Conservation (phyloP, 2,329 filamentous ascomycete species). For the Pleomassaria siparia region DNA sequence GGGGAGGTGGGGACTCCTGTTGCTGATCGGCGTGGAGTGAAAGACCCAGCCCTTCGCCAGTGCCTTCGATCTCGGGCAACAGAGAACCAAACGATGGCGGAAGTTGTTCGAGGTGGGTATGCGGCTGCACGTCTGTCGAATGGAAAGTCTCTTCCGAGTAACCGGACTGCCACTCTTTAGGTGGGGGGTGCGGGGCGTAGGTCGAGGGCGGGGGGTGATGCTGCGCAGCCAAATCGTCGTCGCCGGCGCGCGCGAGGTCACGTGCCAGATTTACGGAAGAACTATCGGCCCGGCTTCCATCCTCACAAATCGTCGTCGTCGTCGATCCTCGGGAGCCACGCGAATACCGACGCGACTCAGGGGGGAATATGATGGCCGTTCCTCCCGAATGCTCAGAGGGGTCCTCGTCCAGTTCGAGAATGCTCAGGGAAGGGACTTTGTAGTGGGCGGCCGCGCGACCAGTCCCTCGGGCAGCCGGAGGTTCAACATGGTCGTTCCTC, state of each 20-base stretch:
- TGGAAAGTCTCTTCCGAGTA: slow-evolving; percentile 12
- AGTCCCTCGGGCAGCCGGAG: slow-evolving; percentile 12
- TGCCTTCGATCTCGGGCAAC: slow-evolving; percentile 42
- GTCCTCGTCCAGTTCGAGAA: slow-evolving; percentile 23
- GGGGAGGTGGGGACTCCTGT: background rate
- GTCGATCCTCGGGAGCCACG: slow-evolving; percentile 32
- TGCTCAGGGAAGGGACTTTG: slow-evolving; percentile 18
- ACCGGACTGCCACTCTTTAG: slow-evolving; percentile 22
- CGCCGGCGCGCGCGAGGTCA: slow-evolving; percentile 26
- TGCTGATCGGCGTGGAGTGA: slow-evolving; percentile 37
- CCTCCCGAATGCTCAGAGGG: slow-evolving; percentile 31
- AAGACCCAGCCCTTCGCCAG: slow-evolving; percentile 47
- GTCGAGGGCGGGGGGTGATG: slow-evolving; percentile 33
- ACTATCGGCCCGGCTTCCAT: slow-evolving; percentile 36
- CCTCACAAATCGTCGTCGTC: slow-evolving; percentile 36
- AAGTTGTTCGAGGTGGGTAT: background rate
- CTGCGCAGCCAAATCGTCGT: background rate
- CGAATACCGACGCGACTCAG: slow-evolving; percentile 37
- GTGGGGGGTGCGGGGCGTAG: slow-evolving; percentile 28
- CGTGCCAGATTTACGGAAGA: slow-evolving; percentile 32
- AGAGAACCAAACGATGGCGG: slow-evolving; percentile 23
- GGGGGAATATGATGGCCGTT: slow-evolving; percentile 42
- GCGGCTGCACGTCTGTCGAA: background rate
- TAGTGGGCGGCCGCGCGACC: slow-evolving; percentile 10
- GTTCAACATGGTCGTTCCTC: background rate